Base-by-base conservation (phyloP, 352 stramenopile species). In the Phytophthora ramorum region DNA sequence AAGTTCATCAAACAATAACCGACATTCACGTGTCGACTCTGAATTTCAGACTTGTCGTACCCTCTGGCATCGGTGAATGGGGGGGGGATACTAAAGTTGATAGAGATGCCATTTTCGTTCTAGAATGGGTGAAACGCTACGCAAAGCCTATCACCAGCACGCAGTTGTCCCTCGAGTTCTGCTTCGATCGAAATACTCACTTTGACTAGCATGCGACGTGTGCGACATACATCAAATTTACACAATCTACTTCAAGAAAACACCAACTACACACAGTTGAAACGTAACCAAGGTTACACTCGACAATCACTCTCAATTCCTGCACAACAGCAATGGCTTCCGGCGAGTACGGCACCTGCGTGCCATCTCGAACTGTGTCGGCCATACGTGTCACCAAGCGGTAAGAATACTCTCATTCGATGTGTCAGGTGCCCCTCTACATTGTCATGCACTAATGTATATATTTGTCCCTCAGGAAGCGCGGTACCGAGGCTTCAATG, bases 401-500 rank as follows among this genome's bases (percentile, higher is more conserved):
- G 59, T 68, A 56, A 24, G 10, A 5, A 5, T 7, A 17, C 16
- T 12, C 22, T 45, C 43, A 51, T 43, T 44, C 7, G 17, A 38
- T n/a, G 6, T 16, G 3, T n/a, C 41, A 51, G 8, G 26, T 13
- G 3, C 28, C 37, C 13, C n/a, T 54, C 28, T 53, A 38, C 19
- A 5, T 17, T 16, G 4, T 45, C 7, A 56, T 17, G 43, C 52
- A 4, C 20, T 56, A 47, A 52, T 30, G 0, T 16, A 3, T 38
- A 6, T 7, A 20, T 24, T 26, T 14, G 6, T 17, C 10, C 28
- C 16, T 4, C 51, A 75, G 68, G 37, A 75, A 72, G n/a, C 57
- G 35, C 35, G 57, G 62, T 7, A 24, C 19, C 12, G 51, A 98
- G 57, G 95, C 89, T 12, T 86, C 84, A 68, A 97, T 95, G 56